These are phyloP conservation scores for Phytophthora cryptogea DNA, from an alignment of 352 stramenopile species.

Conservation along the genomic window DNA sequence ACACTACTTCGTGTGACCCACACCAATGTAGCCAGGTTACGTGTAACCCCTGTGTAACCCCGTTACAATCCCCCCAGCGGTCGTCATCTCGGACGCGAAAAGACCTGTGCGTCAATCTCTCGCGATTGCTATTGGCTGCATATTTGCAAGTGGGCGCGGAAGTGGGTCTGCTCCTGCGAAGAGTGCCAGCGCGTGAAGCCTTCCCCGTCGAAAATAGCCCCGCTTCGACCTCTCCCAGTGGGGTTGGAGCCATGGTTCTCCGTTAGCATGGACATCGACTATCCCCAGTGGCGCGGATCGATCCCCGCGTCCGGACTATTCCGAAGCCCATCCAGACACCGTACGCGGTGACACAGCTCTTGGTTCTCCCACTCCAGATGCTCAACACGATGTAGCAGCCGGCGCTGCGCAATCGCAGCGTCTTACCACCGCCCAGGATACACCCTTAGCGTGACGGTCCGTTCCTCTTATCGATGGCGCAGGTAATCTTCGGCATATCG, in stretches of 20 bases:
- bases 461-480: neutral
- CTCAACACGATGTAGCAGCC: neutral
- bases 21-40: too few species aligned
- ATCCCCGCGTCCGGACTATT: too few species aligned
- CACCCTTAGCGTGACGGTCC: neutral
- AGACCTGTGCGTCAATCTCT: slow-evolving; percentile 24
- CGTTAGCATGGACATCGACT: slow-evolving; percentile 27
- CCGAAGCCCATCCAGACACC: neutral
- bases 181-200: slow-evolving; percentile 30
- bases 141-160: slow-evolving; percentile 38
- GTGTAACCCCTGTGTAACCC: too few species aligned
- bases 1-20: too few species aligned
- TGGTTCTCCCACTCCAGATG: neutral
- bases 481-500: neutral
- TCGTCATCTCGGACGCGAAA: slow-evolving; percentile 32
- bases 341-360: neutral
- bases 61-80: too few species aligned
- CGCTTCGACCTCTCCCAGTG: slow-evolving; percentile 14
- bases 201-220: slow-evolving; percentile 1
- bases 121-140: slow-evolving; percentile 31
- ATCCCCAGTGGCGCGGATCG: slow-evolving; percentile 2
- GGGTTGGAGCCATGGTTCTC: slow-evolving; percentile 1
- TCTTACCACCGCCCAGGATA: neutral
- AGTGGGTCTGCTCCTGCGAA: slow-evolving; percentile 34
- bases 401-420: neutral